Conservation (phyloP, 352 stramenopile genomes). For the Lagenidium giganteum region DNA sequence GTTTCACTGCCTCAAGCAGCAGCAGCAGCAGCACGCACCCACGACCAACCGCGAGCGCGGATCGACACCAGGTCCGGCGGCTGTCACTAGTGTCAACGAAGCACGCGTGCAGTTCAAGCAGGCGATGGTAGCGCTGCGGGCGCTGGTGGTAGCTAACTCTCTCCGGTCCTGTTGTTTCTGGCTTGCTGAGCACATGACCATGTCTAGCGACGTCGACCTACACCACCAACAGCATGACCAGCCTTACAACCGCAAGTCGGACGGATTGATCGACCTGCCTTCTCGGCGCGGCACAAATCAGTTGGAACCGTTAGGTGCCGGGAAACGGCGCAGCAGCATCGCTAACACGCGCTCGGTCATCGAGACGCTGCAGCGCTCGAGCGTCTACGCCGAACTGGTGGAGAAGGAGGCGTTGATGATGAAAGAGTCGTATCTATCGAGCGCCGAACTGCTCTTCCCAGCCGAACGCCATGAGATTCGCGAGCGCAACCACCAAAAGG, state of each 20-base stretch:
- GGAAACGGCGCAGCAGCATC: constrained; percentile 36
- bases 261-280: no score
- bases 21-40: neutral
- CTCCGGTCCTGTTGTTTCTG: constrained; percentile 59
- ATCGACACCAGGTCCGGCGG: no score
- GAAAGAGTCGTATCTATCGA: constrained; percentile 39
- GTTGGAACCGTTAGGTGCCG: no score
- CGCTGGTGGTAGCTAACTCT: constrained; percentile 49
- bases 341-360: constrained; percentile 27
- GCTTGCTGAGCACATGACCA: constrained; percentile 47
- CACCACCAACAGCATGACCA: neutral
- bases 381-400: constrained; percentile 14
- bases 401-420: constrained; percentile 33
- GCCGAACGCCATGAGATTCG: constrained; percentile 29
- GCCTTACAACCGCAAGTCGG: no score
- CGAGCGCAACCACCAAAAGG: constrained; percentile 7
- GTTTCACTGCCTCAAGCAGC: no score
- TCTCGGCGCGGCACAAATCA: no score
- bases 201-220: constrained; percentile 2
- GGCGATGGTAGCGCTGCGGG: constrained; percentile 27
- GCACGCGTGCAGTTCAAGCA: no score
- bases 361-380: constrained; percentile 41
- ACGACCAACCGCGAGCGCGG: neutral
- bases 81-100: no score
- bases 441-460: constrained; percentile 45